These are phyloP conservation scores for Fusarium praegraminearum DNA, from an alignment of 2,329 filamentous ascomycete genomes.

Conservation along the genomic window DNA sequence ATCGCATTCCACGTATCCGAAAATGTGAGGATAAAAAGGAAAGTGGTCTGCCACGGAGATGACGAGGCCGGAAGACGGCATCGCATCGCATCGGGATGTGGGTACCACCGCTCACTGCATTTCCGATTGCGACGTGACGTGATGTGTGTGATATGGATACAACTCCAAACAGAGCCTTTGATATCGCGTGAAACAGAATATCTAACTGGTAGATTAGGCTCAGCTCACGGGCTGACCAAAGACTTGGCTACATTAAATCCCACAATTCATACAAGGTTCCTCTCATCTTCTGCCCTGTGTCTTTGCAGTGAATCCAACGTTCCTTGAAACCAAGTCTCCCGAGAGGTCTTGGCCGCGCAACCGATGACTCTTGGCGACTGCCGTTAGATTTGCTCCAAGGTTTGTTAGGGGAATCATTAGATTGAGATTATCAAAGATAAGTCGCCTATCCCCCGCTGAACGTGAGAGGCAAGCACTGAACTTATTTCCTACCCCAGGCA, in stretches of 20 bases:
- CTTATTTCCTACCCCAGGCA: conserved; percentile 1
- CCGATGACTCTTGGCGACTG: conserved; percentile 30
- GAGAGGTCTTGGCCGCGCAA: conserved; percentile 34
- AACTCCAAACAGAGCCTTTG: not conserved
- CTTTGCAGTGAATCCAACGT: conserved; percentile 13
- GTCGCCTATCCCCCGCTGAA: conserved; percentile 1
- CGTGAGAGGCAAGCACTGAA: not conserved
- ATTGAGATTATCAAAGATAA: conserved; percentile 23
- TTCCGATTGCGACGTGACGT: conserved; percentile 10
- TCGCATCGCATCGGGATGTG: conserved; percentile 42
- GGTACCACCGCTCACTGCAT: conserved; percentile 15
- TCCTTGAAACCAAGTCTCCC: conserved; percentile 28
- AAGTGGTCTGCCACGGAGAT: conserved; percentile 16
- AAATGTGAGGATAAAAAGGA: not conserved
- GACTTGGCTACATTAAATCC: conserved; percentile 27
- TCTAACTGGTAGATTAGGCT: not conserved
- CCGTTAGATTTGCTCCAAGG: conserved; percentile 8
- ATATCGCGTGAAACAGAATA: conserved; percentile 12
- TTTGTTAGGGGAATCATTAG: conserved; percentile 5
- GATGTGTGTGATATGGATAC: not conserved
- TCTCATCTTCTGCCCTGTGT: conserved; percentile 2
- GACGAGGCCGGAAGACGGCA: conserved; percentile 41
- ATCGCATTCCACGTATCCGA: not conserved
- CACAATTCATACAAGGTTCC: conserved; percentile 16
- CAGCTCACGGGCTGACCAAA: not conserved